phyloP scores from a whole-genome alignment of 2,329 filamentous ascomycete species.

The Penicillium capsulatum region DNA sequence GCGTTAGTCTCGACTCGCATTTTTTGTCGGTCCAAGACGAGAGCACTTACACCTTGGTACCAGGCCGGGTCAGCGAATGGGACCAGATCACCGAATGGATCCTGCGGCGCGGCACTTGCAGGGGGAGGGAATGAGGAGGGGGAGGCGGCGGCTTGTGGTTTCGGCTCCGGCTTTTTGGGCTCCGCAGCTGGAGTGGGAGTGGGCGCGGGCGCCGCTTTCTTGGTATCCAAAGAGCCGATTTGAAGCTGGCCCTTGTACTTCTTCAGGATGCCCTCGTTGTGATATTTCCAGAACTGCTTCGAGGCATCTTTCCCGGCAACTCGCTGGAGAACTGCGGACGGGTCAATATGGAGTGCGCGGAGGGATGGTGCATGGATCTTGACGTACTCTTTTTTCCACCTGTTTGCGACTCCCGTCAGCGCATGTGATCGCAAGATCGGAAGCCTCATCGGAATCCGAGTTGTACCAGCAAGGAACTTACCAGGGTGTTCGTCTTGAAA shows the following conservation, averaged over 20 bases:
- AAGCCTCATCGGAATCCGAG: no score
- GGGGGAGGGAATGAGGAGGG: slow-evolving; percentile 42
- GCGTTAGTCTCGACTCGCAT: slow-evolving; percentile 7
- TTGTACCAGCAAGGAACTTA: no score
- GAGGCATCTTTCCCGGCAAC: slow-evolving; percentile 64
- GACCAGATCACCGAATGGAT: slow-evolving; percentile 79
- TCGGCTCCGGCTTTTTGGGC: slow-evolving; percentile 46
- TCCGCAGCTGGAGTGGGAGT: slow-evolving; percentile 44
- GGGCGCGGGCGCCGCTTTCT: slow-evolving; percentile 59
- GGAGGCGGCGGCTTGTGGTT: slow-evolving; percentile 44
- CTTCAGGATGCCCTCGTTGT: slow-evolving; percentile 58
- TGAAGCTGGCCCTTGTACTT: slow-evolving; percentile 59
- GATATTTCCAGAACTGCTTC: slow-evolving; percentile 66
- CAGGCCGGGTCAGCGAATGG: slow-evolving; percentile 90
- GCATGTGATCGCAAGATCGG: no score
- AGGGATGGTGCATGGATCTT: slow-evolving; percentile 1
- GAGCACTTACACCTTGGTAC: slow-evolving; percentile 80
- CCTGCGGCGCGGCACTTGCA: slow-evolving; percentile 67
- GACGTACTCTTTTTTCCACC: slow-evolving; percentile 68
- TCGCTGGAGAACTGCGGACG: slow-evolving; percentile 54
- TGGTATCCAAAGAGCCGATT: slow-evolving; percentile 75
- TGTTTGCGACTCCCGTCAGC: slow-evolving; percentile 19
- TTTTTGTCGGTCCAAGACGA: background rate
- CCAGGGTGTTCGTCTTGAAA: slow-evolving; percentile 78
- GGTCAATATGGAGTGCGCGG: slow-evolving; percentile 18